phyloP scores from a whole-genome alignment of 2,329 filamentous ascomycete genomes.

The Fusarium sacchari region DNA sequence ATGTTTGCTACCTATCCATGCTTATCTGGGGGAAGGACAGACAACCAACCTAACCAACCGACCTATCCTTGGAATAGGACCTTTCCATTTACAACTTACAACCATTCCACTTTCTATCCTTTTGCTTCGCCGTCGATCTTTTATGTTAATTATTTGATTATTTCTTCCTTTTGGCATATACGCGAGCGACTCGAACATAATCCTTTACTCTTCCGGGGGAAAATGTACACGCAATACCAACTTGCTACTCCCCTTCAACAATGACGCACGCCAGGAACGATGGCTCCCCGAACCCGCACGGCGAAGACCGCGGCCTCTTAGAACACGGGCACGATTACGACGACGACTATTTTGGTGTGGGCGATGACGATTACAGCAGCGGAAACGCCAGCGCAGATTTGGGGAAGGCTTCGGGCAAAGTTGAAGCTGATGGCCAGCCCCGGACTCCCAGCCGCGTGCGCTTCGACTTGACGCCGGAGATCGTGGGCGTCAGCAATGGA shows the following conservation, averaged over 20 bases:
- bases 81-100: constrained; percentile 19
- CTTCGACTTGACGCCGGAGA: constrained; percentile 69
- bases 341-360: constrained; percentile 42
- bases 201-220: constrained; percentile 14
- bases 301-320: constrained; percentile 49
- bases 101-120: constrained; percentile 10
- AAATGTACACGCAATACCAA: constrained; percentile 42
- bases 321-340: constrained; percentile 36
- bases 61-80: neutral
- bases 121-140: constrained; percentile 28
- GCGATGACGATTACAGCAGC: constrained; percentile 29
- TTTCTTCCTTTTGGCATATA: neutral
- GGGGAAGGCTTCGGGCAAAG: constrained; percentile 31
- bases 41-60: constrained; percentile 23
- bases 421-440: constrained; percentile 35
- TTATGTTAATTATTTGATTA: neutral
- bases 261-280: constrained; percentile 48
- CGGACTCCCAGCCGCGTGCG: constrained; percentile 75
- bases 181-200: constrained; percentile 5
- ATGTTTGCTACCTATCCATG: constrained; percentile 21
- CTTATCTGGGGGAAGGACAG: constrained; percentile 40
- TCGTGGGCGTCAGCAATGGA: constrained; percentile 48
- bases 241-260: constrained; percentile 38
- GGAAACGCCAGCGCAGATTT: constrained; percentile 27
- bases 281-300: constrained; percentile 45